Conservation (phyloP, 192 early-diverging fungal species). For the Backusella westeae region DNA sequence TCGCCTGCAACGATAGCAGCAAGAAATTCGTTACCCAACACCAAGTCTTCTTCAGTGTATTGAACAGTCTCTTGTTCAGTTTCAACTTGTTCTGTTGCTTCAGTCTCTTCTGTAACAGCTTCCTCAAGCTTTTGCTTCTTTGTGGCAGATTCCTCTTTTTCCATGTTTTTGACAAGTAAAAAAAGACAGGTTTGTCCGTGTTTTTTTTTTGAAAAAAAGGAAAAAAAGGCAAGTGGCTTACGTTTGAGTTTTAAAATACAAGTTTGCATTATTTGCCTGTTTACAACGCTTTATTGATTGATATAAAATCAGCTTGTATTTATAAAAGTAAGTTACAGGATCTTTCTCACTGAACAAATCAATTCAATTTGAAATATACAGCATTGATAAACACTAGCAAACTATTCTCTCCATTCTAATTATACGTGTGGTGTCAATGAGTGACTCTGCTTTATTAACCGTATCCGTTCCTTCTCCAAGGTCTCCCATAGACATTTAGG, state of each 20-base stretch:
- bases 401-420: neutral
- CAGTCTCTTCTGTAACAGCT: neutral
- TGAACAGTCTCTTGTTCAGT: conserved; percentile 14
- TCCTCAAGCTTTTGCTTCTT: conserved; percentile 8
- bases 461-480: neutral
- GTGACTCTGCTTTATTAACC: neutral
- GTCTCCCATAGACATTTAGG: neutral
- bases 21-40: conserved; percentile 25
- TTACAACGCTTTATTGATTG: neutral
- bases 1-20: conserved; percentile 23
- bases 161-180: neutral
- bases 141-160: neutral
- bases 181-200: neutral
- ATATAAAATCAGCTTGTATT: neutral
- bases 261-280: neutral
- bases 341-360: no score
- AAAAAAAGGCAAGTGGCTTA: conserved; percentile 2
- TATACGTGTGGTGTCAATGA: neutral
- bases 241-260: neutral
- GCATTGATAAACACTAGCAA: neutral
- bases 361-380: no score
- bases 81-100: neutral
- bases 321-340: no score
- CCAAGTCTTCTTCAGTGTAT: conserved; percentile 32
- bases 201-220: neutral